Evolutionary conservation across 495 filamentous ascomycete genomes (phyloP).

Genomic region (Podospora tetraspora): DNA sequence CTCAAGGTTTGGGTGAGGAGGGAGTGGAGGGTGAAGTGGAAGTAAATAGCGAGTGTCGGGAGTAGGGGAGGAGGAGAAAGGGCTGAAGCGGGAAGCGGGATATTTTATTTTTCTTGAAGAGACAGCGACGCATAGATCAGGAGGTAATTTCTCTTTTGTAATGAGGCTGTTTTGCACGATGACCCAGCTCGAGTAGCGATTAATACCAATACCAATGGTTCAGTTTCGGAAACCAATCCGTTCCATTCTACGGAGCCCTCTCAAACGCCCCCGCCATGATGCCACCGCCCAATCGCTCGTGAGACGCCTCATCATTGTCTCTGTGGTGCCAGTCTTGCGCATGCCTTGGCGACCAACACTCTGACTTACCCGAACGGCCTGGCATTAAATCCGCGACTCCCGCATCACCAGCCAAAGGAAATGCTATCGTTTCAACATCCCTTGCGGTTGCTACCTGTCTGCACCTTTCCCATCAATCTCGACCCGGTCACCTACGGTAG

Average conservation of each 20-base stretch:
- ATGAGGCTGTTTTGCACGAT: neutral
- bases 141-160: neutral
- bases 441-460: neutral
- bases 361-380: neutral
- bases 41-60: neutral
- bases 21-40: neutral
- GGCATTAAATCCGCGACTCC: neutral
- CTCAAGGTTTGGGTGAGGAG: neutral
- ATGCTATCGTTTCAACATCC: neutral
- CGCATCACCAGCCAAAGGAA: neutral
- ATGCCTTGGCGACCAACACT: neutral
- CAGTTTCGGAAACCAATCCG: neutral
- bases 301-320: neutral
- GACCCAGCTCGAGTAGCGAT: neutral
- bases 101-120: neutral
- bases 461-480: too few relatives aligned
- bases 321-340: neutral
- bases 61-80: too few relatives aligned
- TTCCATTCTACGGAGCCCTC: neutral
- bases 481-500: constrained; percentile 30
- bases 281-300: neutral
- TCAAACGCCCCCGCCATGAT: neutral
- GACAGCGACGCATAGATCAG: neutral
- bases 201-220: neutral
- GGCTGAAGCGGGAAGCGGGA: neutral